Evolutionary conservation across 176 grass and related monocot species (phyloP).

Genomic region (Pontederia crassipes): DNA sequence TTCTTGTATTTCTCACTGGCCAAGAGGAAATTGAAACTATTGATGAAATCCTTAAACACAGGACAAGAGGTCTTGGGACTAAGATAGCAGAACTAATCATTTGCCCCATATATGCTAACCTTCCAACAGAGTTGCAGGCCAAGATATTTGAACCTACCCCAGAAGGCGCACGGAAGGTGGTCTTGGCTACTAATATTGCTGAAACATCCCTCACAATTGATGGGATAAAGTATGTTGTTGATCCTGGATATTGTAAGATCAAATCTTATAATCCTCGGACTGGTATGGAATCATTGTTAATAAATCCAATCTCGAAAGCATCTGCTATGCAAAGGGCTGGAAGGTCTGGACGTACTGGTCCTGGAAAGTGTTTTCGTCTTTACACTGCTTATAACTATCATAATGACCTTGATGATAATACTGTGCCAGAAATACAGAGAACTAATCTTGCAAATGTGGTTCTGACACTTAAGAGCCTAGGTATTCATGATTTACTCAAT

Average conservation of each 20-base stretch:
- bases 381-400: conserved; percentile 84
- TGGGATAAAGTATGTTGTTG: conserved; percentile 90
- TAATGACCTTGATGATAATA: conserved; percentile 85
- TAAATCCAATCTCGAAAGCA: conserved; percentile 91
- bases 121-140: conserved; percentile 88
- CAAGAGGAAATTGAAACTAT: conserved; percentile 96
- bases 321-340: conserved; percentile 88
- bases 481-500: conserved; percentile 94
- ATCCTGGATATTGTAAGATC: conserved; percentile 94
- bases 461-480: conserved; percentile 79
- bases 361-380: conserved; percentile 86
- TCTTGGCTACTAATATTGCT: conserved; percentile 90
- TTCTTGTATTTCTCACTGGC: conserved; percentile 84
- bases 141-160: conserved; percentile 97
- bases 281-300: conserved; percentile 77
- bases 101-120: conserved; percentile 89
- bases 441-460: conserved; percentile 93
- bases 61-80: conserved; percentile 78
- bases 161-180: conserved; percentile 79
- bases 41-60: conserved; percentile 93
- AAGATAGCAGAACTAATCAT: conserved; percentile 91
- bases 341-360: conserved; percentile 86
- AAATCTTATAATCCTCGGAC: conserved; percentile 92
- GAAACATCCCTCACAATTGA: conserved; percentile 94
- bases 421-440: conserved; percentile 83